Percentiles rank a stretch among this genome's conserved stretches.
phyloP scores from a whole-genome alignment of 2,329 filamentous ascomycete species.

The Fusarium sp. region DNA sequence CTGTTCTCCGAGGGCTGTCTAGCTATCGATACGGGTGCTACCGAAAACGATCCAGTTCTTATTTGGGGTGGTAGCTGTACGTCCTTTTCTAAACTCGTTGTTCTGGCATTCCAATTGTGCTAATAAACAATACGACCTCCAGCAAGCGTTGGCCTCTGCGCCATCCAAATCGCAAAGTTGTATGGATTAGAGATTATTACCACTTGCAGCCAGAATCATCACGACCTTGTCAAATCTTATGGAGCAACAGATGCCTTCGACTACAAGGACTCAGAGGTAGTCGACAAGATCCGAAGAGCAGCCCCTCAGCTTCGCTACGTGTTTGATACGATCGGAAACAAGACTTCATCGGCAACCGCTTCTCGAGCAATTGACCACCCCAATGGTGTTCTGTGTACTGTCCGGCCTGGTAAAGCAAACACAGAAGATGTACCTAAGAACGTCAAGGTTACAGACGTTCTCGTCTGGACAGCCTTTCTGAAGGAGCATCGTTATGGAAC shows the following conservation, averaged over 20 bases:
- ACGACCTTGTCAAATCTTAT: conserved; percentile 44
- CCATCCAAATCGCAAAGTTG: conserved; percentile 49
- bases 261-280: conserved; percentile 37
- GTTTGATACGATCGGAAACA: conserved; percentile 57
- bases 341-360: conserved; percentile 46
- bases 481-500: conserved; percentile 51
- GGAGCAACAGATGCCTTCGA: conserved; percentile 39
- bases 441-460: conserved; percentile 52
- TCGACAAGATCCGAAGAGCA: conserved; percentile 53
- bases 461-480: conserved; percentile 56
- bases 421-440: conserved; percentile 48
- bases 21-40: conserved; percentile 40
- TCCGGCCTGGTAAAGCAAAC: conserved; percentile 52
- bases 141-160: conserved; percentile 53
- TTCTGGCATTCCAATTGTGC: background rate
- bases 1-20: conserved; percentile 52
- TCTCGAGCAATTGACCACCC: conserved; percentile 44
- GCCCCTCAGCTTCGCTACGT: conserved; percentile 49
- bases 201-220: conserved; percentile 49
- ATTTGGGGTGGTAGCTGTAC: conserved; percentile 58
- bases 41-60: conserved; percentile 43
- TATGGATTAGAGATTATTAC: conserved; percentile 48
- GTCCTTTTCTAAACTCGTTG: conserved; percentile 5
- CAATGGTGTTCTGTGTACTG: conserved; percentile 52
- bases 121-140: background rate